These are phyloP conservation scores for Paecilomyces dactylethromorphus DNA, from an alignment of 2,329 filamentous ascomycete species.

Conservation along the genomic window DNA sequence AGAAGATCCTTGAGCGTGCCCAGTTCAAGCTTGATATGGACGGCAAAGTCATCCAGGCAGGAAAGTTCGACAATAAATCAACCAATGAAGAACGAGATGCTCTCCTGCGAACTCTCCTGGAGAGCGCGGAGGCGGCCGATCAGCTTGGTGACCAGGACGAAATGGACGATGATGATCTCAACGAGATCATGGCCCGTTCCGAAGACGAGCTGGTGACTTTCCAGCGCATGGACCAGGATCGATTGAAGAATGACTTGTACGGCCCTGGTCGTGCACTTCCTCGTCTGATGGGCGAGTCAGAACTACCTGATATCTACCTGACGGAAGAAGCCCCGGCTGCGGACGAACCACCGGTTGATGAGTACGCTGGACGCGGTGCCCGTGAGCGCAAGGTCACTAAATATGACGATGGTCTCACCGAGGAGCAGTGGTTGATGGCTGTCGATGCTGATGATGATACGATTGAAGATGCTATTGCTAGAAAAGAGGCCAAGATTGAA, in stretches of 20 bases:
- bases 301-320: conserved; percentile 91
- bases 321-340: conserved; percentile 74
- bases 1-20: conserved; percentile 95
- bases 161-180: conserved; percentile 97
- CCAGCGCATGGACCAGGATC: conserved; percentile 74
- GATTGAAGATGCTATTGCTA: conserved; percentile 84
- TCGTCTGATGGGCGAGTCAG: conserved; percentile 78
- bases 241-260: conserved; percentile 60
- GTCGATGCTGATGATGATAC: conserved; percentile 95
- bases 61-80: conserved; percentile 99
- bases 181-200: conserved; percentile 83
- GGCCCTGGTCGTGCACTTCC: conserved; percentile 63
- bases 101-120: conserved; percentile 86
- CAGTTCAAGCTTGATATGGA: conserved; percentile 99
- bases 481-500: conserved; percentile 80
- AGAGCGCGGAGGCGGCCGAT: conserved; percentile 64
- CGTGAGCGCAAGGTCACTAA: conserved; percentile 90
- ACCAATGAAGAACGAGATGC: conserved; percentile 97
- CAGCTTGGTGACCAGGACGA: conserved; percentile 82
- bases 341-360: conserved; percentile 62
- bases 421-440: conserved; percentile 98
- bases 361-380: conserved; percentile 77
- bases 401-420: conserved; percentile 95
- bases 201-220: conserved; percentile 73
- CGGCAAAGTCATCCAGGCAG: conserved; percentile 97